These are phyloP conservation scores for Rutstroemia sydowiana DNA, from an alignment of 2,329 filamentous ascomycete species.

Conservation along the genomic window DNA sequence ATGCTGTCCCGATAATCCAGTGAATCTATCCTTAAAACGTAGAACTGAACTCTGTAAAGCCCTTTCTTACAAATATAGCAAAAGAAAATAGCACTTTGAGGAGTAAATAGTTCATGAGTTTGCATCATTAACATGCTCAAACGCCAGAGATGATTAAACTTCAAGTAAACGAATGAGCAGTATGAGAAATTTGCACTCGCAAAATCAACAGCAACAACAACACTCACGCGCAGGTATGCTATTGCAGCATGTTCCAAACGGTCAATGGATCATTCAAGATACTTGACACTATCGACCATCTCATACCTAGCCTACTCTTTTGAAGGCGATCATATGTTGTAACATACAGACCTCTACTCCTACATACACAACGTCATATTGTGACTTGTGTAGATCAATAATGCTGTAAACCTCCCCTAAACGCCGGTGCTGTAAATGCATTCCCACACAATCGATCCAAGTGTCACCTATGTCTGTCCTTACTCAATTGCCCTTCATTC, in stretches of 20 bases:
- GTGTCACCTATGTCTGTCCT: constrained; percentile 29
- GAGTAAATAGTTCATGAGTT: no score
- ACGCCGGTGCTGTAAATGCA: constrained; percentile 14
- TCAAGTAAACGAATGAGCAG: not conserved
- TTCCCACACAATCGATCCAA: not conserved
- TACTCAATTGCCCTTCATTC: constrained; percentile 30
- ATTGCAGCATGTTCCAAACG: no score
- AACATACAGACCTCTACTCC: constrained; percentile 15
- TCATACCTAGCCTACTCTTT: not conserved
- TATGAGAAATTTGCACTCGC: not conserved
- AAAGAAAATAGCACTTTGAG: no score
- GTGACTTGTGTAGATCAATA: constrained; percentile 11
- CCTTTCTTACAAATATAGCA: no score
- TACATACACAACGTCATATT: constrained; percentile 16
- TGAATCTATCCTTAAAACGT: no score
- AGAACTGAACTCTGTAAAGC: no score
- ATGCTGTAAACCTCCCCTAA: constrained; percentile 19
- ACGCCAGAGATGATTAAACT: not conserved
- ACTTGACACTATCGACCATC: not conserved
- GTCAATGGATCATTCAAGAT: not conserved
- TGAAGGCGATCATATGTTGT: constrained; percentile 13
- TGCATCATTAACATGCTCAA: no score
- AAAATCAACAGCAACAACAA: not conserved
- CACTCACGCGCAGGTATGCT: not conserved
- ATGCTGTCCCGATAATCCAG: no score